Percentiles rank a stretch among this genome's conserved stretches.
Evolutionary conservation across 768 basidiomycete species (phyloP).

Genomic region (Russula griseocarnosa): DNA sequence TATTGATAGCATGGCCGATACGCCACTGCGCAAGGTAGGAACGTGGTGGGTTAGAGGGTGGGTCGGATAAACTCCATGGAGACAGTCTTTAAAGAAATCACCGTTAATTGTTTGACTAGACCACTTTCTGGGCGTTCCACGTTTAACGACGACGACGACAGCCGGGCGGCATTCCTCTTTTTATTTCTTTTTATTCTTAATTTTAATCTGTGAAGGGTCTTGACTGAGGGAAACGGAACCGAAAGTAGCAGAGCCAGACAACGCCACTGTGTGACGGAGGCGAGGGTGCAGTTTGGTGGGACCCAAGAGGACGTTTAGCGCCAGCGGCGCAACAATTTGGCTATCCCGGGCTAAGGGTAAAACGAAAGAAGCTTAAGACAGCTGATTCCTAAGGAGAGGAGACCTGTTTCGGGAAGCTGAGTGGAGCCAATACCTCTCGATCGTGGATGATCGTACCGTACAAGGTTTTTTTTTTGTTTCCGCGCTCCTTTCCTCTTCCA

Average conservation of each 20-base stretch:
- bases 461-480: conserved; percentile 24
- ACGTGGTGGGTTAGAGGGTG: neutral
- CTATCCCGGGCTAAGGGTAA: neutral
- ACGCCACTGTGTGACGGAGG: conserved; percentile 12
- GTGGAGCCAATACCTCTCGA: conserved; percentile 11
- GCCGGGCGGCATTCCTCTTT: neutral
- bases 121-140: conserved; percentile 10
- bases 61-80: neutral
- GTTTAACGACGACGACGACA: conserved; percentile 20
- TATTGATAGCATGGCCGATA: neutral
- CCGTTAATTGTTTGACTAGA: conserved; percentile 2
- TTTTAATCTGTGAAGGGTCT: neutral
- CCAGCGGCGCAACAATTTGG: neutral
- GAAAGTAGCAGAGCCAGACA: neutral
- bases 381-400: conserved; percentile 1
- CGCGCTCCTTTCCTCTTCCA: neutral
- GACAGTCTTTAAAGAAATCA: neutral
- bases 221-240: neutral
- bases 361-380: conserved; percentile 1
- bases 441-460: conserved; percentile 13
- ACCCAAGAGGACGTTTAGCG: neutral
- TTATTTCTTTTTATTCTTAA: neutral
- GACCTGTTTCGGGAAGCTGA: conserved; percentile 14
- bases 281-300: conserved; percentile 5
- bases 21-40: conserved; percentile 7